Percentiles rank a stretch among this genome's conserved stretches.
phyloP scores from a whole-genome alignment of 1,139 yeast species.

The Taphrina flavorubra region DNA sequence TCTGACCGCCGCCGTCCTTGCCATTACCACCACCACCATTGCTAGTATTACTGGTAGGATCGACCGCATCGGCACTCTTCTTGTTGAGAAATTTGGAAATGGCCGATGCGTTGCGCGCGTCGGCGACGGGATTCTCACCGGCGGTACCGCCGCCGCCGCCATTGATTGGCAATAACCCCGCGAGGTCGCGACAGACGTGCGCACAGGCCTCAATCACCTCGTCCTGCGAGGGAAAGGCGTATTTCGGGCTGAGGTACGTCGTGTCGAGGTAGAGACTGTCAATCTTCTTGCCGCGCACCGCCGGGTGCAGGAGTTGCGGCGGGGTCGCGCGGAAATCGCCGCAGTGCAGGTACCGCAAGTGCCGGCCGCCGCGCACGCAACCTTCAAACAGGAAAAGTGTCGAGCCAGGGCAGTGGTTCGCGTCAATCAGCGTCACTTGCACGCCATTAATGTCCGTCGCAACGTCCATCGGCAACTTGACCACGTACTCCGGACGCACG shows the following conservation, averaged over 20 bases:
- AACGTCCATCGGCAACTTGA: slow-evolving; percentile 57
- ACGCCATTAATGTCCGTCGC: slow-evolving; percentile 56
- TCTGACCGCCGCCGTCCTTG: slow-evolving; percentile 51
- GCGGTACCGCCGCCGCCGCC: slow-evolving; percentile 48
- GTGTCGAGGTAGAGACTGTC: slow-evolving; percentile 82
- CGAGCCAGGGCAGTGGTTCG: slow-evolving; percentile 97
- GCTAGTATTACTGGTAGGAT: neutral
- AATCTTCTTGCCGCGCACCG: slow-evolving; percentile 51
- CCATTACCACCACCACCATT: too few relatives aligned
- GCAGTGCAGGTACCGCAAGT: slow-evolving; percentile 63
- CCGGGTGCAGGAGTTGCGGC: slow-evolving; percentile 47
- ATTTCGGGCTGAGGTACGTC: slow-evolving; percentile 77
- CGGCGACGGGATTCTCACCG: slow-evolving; percentile 46
- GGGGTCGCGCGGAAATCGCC: slow-evolving; percentile 85
- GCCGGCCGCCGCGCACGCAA: slow-evolving; percentile 50
- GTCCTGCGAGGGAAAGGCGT: slow-evolving; percentile 78
- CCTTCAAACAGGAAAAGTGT: slow-evolving; percentile 76
- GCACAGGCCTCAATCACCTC: slow-evolving; percentile 67
- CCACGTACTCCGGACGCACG: slow-evolving; percentile 61
- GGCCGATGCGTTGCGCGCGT: slow-evolving; percentile 23
- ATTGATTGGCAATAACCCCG: slow-evolving; percentile 49
- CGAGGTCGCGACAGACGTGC: slow-evolving; percentile 55
- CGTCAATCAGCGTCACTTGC: slow-evolving; percentile 70
- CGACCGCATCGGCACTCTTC: slow-evolving; percentile 10
- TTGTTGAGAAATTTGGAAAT: slow-evolving; percentile 21